Evolutionary conservation across 495 filamentous ascomycete species (phyloP).

Genomic region (Zalerion maritima): DNA sequence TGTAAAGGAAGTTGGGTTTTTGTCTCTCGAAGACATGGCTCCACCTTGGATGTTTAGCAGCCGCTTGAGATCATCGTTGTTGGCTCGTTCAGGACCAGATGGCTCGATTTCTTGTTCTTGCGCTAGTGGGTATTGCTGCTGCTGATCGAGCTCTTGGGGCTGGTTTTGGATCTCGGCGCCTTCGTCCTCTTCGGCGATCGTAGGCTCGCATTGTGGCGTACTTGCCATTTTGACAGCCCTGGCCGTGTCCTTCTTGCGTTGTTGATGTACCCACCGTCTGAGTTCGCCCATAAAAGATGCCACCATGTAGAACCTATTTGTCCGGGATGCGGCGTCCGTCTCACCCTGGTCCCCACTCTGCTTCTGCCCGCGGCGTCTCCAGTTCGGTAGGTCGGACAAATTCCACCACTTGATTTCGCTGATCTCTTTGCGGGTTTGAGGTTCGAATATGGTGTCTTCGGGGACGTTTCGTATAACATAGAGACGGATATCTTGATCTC

Average conservation of each 20-base stretch:
- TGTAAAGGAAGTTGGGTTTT: slow-evolving; percentile 7
- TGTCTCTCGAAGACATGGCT: slow-evolving; percentile 2
- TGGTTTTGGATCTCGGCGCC: slow-evolving; percentile 8
- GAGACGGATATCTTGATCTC: slow-evolving; percentile 80
- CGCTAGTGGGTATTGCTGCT: not conserved
- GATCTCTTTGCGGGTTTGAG: slow-evolving; percentile 90
- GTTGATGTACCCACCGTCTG: slow-evolving; percentile 79
- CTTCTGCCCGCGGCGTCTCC: slow-evolving; percentile 49
- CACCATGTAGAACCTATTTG: slow-evolving; percentile 95
- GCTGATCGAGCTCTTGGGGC: slow-evolving; percentile 12
- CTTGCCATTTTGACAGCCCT: slow-evolving; percentile 16
- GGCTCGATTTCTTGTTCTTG: slow-evolving; percentile 26
- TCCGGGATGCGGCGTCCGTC: slow-evolving; percentile 40
- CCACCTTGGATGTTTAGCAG: slow-evolving; percentile 44
- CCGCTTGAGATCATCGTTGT: slow-evolving; percentile 38
- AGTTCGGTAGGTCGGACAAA: slow-evolving; percentile 71
- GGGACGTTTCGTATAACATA: slow-evolving; percentile 83
- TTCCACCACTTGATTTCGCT: slow-evolving; percentile 90
- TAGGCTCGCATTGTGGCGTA: slow-evolving; percentile 9
- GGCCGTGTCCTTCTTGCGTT: slow-evolving; percentile 51
- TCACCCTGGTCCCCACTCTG: slow-evolving; percentile 33
- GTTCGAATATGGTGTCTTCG: slow-evolving; percentile 72
- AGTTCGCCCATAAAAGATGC: slow-evolving; percentile 76
- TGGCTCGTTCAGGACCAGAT: slow-evolving; percentile 18
- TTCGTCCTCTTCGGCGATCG: slow-evolving; percentile 17